Conservation (phyloP, 2,329 filamentous ascomycete species). For the Arthroderma sp. region DNA sequence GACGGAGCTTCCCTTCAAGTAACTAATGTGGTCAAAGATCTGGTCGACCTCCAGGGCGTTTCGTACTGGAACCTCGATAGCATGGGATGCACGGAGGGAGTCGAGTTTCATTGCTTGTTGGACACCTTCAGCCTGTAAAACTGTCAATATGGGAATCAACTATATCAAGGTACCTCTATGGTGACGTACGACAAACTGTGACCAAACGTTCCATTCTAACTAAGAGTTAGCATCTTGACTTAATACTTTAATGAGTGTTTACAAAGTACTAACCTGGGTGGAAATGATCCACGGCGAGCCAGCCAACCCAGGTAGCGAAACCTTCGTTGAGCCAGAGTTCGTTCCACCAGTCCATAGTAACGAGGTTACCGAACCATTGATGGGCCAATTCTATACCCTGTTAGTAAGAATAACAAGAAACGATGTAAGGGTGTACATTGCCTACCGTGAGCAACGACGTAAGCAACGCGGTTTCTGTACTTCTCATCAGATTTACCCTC, state of each 20-base stretch:
- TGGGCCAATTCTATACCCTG: slow-evolving; percentile 63
- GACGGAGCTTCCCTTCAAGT: slow-evolving; percentile 89
- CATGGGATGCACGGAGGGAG: slow-evolving; percentile 79
- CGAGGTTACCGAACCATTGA: slow-evolving; percentile 91
- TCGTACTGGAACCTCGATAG: slow-evolving; percentile 88
- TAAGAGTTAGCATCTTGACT: slow-evolving; percentile 15
- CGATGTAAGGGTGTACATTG: background rate
- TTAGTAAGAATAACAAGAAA: background rate
- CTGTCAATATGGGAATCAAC: slow-evolving; percentile 25
- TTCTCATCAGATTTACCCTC: slow-evolving; percentile 78
- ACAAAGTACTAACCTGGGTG: slow-evolving; percentile 51
- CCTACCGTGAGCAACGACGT: slow-evolving; percentile 77
- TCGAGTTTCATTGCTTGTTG: slow-evolving; percentile 86
- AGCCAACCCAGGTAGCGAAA: slow-evolving; percentile 97
- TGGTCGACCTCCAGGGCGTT: slow-evolving; percentile 95
- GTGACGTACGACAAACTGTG: slow-evolving; percentile 71
- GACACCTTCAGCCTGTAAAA: slow-evolving; percentile 65
- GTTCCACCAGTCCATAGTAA: slow-evolving; percentile 96
- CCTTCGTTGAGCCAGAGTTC: slow-evolving; percentile 92
- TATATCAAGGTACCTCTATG: slow-evolving; percentile 39
- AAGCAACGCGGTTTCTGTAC: slow-evolving; percentile 88
- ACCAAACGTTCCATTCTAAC: slow-evolving; percentile 89
- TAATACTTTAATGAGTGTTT: background rate
- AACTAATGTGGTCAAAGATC: slow-evolving; percentile 94
- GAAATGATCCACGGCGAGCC: slow-evolving; percentile 80